phyloP scores from a whole-genome alignment of 306 rosid genomes.

The Argentina anserina region DNA sequence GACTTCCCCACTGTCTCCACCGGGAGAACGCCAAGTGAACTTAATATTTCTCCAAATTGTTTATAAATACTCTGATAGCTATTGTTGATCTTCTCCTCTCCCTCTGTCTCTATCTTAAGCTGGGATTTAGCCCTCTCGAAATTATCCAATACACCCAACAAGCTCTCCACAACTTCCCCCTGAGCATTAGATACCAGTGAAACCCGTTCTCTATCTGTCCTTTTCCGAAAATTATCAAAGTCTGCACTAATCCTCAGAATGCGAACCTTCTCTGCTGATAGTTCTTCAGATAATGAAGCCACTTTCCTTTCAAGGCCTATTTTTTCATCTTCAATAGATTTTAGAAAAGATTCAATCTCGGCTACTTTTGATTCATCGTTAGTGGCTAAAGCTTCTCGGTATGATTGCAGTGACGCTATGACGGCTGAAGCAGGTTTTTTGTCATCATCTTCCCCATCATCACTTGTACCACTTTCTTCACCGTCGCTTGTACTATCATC shows the following conservation, averaged over 20 bases:
- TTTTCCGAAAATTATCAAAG: constrained; percentile 92
- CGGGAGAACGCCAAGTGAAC: constrained; percentile 70
- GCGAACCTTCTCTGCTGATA: constrained; percentile 58
- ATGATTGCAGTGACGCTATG: constrained; percentile 47
- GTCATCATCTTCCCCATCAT: constrained; percentile 42
- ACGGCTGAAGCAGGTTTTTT: constrained; percentile 53
- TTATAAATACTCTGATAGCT: constrained; percentile 93
- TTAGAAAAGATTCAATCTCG: constrained; percentile 63
- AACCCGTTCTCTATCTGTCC: constrained; percentile 87
- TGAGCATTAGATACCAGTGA: constrained; percentile 83
- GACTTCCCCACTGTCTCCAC: constrained; percentile 81
- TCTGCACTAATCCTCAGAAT: constrained; percentile 89
- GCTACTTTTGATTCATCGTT: constrained; percentile 59
- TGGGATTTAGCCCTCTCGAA: constrained; percentile 93
- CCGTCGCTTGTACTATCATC: constrained; percentile 37
- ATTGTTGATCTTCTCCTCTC: constrained; percentile 80
- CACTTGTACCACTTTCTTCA: constrained; percentile 28
- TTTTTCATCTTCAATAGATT: constrained; percentile 72
- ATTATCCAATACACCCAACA: constrained; percentile 78
- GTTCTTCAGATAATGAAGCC: constrained; percentile 55
- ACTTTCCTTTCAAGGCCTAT: constrained; percentile 46
- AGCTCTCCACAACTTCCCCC: constrained; percentile 86
- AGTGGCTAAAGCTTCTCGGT: constrained; percentile 70
- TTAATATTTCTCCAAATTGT: constrained; percentile 75
- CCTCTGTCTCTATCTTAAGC: constrained; percentile 87